Evolutionary conservation across 2,329 filamentous ascomycete genomes (phyloP), one percentile per base, ranked within the genome.

Genomic region (Penicillium olsonii): DNA sequence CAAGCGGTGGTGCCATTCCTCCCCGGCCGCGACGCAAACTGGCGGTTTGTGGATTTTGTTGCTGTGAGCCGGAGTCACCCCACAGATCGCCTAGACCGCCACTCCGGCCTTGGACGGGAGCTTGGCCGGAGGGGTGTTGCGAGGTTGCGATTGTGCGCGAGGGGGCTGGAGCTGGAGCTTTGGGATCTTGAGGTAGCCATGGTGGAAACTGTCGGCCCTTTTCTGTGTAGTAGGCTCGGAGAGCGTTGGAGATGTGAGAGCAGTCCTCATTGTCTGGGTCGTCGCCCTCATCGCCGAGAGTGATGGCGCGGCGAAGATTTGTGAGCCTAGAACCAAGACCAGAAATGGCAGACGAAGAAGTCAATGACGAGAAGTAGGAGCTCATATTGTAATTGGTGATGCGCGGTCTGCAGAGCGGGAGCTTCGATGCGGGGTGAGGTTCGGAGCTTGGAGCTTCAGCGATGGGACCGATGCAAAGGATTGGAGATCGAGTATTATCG

Each of bases 161-260:
- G 37, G 60, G 74, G 4, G 75, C 60, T 18, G 81, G 76, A 31
- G 80, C 79, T 35, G 84, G 84, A 4, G 82, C 83, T 72, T 90
- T 92, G n/a, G 90, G 92, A 69, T 96, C 90, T 5, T 89, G 86
- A 7, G 92, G 90, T 7, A 97, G 85, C 92, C 94, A 97, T 60
- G 78, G 74, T 1, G 94, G 94, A 55, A 92, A 88, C 2, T 84
- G 79, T 18, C 86, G 85, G 60, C 87, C 88, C 67, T 95, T 94
- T 70, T 97, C 92, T 43, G 79, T 83, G 78, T 99, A 97, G 80
- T 97, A 96, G 62, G 85, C 87, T 63, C 94, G 88, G 20, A 99
- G 84, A 29, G 95, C 91, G 63, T 94, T 89, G 73, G 90, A 95
- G 65, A 97, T 88, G 76, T 97, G 91, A 2, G 91, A 95, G 75